Conservation (phyloP, 225 moss, liverwort and hornwort genomes). For the Ulota crispa region DNA sequence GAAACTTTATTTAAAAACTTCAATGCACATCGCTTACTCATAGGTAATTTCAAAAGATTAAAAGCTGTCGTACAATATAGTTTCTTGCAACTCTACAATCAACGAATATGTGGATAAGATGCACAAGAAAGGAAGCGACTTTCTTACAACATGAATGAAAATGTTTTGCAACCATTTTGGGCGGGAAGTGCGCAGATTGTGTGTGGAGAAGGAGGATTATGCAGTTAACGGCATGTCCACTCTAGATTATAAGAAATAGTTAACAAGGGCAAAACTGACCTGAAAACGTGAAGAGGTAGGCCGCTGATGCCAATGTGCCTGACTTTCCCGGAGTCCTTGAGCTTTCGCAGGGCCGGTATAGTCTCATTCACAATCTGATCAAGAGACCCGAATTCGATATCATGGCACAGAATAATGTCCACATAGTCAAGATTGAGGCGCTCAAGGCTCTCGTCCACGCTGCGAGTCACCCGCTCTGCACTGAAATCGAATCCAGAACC, state of each 20-base stretch:
- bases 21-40: too few species aligned
- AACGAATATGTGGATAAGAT: too few species aligned
- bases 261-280: conserved; percentile 10
- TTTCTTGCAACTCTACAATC: too few species aligned
- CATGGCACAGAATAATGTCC: conserved; percentile 90
- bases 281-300: conserved; percentile 75
- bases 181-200: too few species aligned
- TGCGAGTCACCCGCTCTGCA: conserved; percentile 78
- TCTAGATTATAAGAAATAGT: neutral
- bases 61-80: too few species aligned
- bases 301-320: conserved; percentile 86
- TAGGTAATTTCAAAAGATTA: too few species aligned
- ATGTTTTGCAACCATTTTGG: too few species aligned
- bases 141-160: too few species aligned
- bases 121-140: too few species aligned
- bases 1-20: too few species aligned
- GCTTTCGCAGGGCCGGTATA: conserved; percentile 75
- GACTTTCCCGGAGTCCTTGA: conserved; percentile 82
- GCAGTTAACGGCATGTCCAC: too few species aligned
- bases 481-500: conserved; percentile 81
- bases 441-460: conserved; percentile 87
- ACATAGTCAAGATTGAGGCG: conserved; percentile 79
- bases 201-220: too few species aligned
- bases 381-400: conserved; percentile 84
- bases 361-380: conserved; percentile 89